Percentiles rank a stretch among this genome's conserved stretches.
Conservation (phyloP, 768 basidiomycete genomes). For the Leccinum obscurum region DNA sequence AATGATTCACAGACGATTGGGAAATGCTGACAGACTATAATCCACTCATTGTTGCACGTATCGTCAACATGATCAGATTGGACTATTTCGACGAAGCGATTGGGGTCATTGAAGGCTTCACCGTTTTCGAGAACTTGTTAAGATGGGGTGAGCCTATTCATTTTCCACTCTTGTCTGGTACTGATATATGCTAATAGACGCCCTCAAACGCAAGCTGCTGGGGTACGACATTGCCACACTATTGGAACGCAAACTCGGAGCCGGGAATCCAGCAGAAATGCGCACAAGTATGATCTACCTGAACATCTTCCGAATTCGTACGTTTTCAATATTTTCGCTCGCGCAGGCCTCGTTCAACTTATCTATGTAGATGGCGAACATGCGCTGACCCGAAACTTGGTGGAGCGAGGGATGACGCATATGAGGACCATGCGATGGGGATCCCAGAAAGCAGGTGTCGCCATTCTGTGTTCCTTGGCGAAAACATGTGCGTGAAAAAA, state of each 20-base stretch:
- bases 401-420: slow-evolving; percentile 13
- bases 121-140: slow-evolving; percentile 16
- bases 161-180: neutral
- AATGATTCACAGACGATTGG: neutral
- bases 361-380: slow-evolving; percentile 8
- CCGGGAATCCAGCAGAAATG: slow-evolving; percentile 13
- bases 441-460: slow-evolving; percentile 18
- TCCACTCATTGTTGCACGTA: slow-evolving; percentile 12
- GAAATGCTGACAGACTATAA: slow-evolving; percentile 1
- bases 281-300: slow-evolving; percentile 19
- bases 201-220: slow-evolving; percentile 3
- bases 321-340: neutral
- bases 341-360: neutral
- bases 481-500: slow-evolving; percentile 12
- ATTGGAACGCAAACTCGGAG: slow-evolving; percentile 13
- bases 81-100: slow-evolving; percentile 29
- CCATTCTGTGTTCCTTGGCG: slow-evolving; percentile 19
- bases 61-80: slow-evolving; percentile 26
- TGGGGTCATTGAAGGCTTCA: slow-evolving; percentile 21
- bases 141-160: slow-evolving; percentile 2
- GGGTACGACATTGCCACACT: slow-evolving; percentile 13
- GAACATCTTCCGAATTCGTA: slow-evolving; percentile 12
- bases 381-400: slow-evolving; percentile 10
- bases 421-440: slow-evolving; percentile 11
- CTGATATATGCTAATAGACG: slow-evolving; percentile 3